Percentiles rank a stretch among this genome's conserved stretches.
These are phyloP conservation scores for Sporisorium iseilematis-ciliati DNA, from an alignment of 1,284 basidiomycete species.

Conservation along the genomic window DNA sequence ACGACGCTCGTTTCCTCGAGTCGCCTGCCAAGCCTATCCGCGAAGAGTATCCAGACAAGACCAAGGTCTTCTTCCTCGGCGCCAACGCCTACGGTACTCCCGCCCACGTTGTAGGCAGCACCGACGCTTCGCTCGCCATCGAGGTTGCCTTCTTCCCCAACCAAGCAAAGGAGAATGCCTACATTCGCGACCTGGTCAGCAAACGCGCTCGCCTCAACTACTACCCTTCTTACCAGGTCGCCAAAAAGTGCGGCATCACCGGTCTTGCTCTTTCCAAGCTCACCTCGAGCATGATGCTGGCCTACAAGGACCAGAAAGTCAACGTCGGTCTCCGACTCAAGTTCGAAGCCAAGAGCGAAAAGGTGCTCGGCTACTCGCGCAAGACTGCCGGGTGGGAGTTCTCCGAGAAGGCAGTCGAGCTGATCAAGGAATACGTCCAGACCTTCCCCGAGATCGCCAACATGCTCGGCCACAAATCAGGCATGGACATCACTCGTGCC, in stretches of 20 bases:
- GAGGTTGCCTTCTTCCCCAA: constrained; percentile 61
- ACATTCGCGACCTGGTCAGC: constrained; percentile 56
- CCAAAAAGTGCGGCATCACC: constrained; percentile 57
- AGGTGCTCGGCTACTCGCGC: constrained; percentile 92
- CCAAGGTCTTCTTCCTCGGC: constrained; percentile 94
- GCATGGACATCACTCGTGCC: constrained; percentile 78
- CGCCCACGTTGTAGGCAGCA: constrained; percentile 85
- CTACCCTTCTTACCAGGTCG: constrained; percentile 52
- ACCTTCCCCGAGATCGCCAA: constrained; percentile 65
- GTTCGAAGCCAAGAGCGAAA: constrained; percentile 94
- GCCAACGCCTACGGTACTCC: constrained; percentile 93
- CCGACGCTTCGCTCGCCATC: constrained; percentile 56
- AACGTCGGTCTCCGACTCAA: constrained; percentile 95
- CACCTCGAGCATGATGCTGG: constrained; percentile 92
- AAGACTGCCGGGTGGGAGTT: constrained; percentile 95
- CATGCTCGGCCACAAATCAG: constrained; percentile 45
- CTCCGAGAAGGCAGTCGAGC: constrained; percentile 84
- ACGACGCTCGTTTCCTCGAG: constrained; percentile 70
- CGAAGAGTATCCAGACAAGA: constrained; percentile 89
- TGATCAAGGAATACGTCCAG: constrained; percentile 83
- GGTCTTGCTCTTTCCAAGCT: constrained; percentile 79
- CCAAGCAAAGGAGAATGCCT: constrained; percentile 60
- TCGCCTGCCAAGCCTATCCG: constrained; percentile 82
- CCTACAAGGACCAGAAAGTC: constrained; percentile 78
- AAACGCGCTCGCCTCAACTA: constrained; percentile 53